These are phyloP conservation scores for Phoma sp. DNA, from an alignment of 2,329 filamentous ascomycete species.

Conservation along the genomic window DNA sequence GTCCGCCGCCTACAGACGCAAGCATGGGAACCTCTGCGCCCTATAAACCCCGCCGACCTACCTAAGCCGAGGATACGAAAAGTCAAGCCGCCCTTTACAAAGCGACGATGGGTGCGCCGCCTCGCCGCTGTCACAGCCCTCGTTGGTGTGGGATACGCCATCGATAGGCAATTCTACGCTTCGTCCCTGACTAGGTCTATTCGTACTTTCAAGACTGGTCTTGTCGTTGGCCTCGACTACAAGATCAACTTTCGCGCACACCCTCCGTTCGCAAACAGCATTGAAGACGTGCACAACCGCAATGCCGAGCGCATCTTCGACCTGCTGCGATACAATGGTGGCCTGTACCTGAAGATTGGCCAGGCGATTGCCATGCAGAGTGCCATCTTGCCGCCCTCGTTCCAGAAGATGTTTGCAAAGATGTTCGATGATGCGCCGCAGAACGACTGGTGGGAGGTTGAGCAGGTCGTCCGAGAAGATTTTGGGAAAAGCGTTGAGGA, in stretches of 20 bases:
- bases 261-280: conserved; percentile 75
- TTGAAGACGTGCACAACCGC: conserved; percentile 80
- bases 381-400: conserved; percentile 89
- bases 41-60: conserved; percentile 80
- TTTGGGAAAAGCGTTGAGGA: conserved; percentile 86
- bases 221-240: conserved; percentile 88
- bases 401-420: conserved; percentile 91
- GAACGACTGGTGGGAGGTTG: conserved; percentile 85
- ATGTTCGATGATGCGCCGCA: conserved; percentile 99
- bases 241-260: conserved; percentile 92
- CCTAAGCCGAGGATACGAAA: conserved; percentile 60
- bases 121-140: conserved; percentile 68
- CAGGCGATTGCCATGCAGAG: conserved; percentile 99
- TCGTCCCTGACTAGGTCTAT: conserved; percentile 79
- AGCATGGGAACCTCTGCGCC: conserved; percentile 57
- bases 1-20: conserved; percentile 42
- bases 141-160: conserved; percentile 68
- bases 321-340: conserved; percentile 84
- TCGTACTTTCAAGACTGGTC: conserved; percentile 80
- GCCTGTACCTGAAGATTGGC: conserved; percentile 95
- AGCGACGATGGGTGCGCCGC: conserved; percentile 79
- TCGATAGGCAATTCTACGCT: conserved; percentile 80
- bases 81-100: conserved; percentile 74
- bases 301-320: conserved; percentile 85
- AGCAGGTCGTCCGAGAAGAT: conserved; percentile 84